phyloP scores from a whole-genome alignment of 495 filamentous ascomycete species.

The Neurospora sp. region DNA sequence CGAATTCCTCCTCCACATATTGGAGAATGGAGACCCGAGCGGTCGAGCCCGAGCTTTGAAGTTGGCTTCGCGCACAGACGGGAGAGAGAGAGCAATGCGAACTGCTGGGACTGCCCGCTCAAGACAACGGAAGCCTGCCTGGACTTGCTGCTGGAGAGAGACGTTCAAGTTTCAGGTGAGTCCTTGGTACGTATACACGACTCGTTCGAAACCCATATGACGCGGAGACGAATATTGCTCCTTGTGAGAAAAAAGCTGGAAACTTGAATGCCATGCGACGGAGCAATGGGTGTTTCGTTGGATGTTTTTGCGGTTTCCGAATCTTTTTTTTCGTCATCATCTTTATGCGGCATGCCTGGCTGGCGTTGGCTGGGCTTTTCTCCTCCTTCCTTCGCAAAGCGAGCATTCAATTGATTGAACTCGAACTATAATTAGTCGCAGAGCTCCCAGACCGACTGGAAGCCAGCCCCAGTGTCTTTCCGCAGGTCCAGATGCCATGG shows the following conservation, averaged over 20 bases:
- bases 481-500: neutral
- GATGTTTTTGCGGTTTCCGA: neutral
- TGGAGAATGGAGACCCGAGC: neutral
- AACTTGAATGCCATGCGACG: neutral
- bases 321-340: neutral
- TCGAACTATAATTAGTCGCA: neutral
- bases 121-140: neutral
- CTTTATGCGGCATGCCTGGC: neutral
- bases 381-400: neutral
- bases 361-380: neutral
- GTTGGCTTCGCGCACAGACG: neutral
- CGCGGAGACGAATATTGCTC: neutral
- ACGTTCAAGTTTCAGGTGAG: neutral
- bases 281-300: neutral
- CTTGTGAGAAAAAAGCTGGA: neutral
- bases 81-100: neutral
- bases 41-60: neutral
- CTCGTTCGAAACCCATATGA: neutral
- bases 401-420: neutral
- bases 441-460: neutral
- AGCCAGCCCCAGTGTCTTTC: neutral
- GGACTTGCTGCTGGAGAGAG: neutral
- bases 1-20: neutral
- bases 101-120: neutral
- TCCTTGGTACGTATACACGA: neutral